phyloP scores from a whole-genome alignment of 179 eudicot species.

The Sideroxylon spinosum region DNA sequence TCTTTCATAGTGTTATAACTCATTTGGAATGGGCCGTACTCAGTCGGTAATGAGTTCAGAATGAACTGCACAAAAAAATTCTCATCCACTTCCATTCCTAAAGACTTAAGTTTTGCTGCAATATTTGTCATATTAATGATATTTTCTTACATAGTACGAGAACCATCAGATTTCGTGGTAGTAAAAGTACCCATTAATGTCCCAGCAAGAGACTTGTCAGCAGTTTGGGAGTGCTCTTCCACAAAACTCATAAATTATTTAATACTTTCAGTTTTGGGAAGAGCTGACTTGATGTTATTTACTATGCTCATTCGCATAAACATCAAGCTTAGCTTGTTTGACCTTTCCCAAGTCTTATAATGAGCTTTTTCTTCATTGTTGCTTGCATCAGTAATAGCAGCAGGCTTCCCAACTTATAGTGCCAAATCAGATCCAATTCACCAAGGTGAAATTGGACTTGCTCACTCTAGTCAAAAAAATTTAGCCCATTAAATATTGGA shows the following conservation, averaged over 20 bases:
- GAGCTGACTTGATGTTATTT: not conserved
- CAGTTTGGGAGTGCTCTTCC: constrained; percentile 17
- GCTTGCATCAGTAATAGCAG: not conserved
- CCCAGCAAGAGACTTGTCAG: constrained; percentile 25
- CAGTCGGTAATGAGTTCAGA: constrained; percentile 10
- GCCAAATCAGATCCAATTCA: not conserved
- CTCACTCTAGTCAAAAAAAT: not conserved
- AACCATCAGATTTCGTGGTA: constrained; percentile 22
- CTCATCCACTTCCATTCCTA: constrained; percentile 27
- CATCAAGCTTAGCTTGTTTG: constrained; percentile 18
- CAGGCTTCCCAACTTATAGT: not conserved
- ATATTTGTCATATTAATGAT: constrained; percentile 20
- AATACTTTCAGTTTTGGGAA: constrained; percentile 16
- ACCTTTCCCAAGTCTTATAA: constrained; percentile 16
- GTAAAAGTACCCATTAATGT: constrained; percentile 23
- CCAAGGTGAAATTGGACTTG: not conserved
- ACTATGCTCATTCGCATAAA: constrained; percentile 19
- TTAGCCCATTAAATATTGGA: no score
- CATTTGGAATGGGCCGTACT: constrained; percentile 17
- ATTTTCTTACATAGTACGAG: constrained; percentile 21
- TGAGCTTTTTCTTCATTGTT: not conserved
- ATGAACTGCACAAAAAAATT: constrained; percentile 2
- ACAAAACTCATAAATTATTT: constrained; percentile 22
- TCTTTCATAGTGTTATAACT: constrained; percentile 19
- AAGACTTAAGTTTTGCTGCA: constrained; percentile 13